Evolutionary conservation across 2,329 filamentous ascomycete species (phyloP).

Genomic region (Zasmidium citrigriseum): DNA sequence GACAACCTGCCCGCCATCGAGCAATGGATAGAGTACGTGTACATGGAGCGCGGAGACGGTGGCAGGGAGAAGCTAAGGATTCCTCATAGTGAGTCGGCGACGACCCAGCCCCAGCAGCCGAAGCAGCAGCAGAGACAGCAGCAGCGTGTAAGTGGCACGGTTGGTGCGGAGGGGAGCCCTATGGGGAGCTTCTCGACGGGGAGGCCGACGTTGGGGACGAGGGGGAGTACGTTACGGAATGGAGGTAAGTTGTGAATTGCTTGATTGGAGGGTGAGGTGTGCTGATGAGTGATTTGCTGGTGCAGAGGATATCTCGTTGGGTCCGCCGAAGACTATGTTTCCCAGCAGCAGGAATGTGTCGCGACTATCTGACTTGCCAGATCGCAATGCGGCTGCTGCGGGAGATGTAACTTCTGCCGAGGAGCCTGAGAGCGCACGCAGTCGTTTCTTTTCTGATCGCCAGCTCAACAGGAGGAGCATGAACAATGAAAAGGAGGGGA

Average conservation of each 20-base stretch:
- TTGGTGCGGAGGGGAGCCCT: slow-evolving; percentile 22
- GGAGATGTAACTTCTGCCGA: slow-evolving; percentile 40
- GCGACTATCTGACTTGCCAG: slow-evolving; percentile 35
- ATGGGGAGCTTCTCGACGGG: slow-evolving; percentile 41
- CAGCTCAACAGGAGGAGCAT: slow-evolving; percentile 44
- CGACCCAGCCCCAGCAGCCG: slow-evolving; percentile 3
- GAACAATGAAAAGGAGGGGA: slow-evolving; percentile 37
- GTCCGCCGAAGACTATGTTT: slow-evolving; percentile 80
- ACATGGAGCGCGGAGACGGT: slow-evolving; percentile 34
- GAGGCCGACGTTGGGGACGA: slow-evolving; percentile 30
- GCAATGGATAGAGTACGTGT: slow-evolving; percentile 89
- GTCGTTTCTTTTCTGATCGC: slow-evolving; percentile 46
- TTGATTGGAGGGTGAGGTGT: not conserved
- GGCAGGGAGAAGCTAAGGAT: slow-evolving; percentile 41
- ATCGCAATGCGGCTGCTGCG: slow-evolving; percentile 5
- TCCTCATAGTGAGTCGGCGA: slow-evolving; percentile 36
- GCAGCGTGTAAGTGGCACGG: slow-evolving; percentile 6
- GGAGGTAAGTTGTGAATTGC: slow-evolving; percentile 26
- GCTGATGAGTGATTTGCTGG: not conserved
- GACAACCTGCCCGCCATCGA: slow-evolving; percentile 77
- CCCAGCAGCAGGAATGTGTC: slow-evolving; percentile 67
- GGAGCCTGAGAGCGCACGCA: slow-evolving; percentile 37
- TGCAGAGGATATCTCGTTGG: slow-evolving; percentile 80
- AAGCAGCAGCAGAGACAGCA: slow-evolving; percentile 23
- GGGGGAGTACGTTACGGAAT: slow-evolving; percentile 20